Conservation (phyloP, 306 rosid species). For the Cucumis cinereus region DNA sequence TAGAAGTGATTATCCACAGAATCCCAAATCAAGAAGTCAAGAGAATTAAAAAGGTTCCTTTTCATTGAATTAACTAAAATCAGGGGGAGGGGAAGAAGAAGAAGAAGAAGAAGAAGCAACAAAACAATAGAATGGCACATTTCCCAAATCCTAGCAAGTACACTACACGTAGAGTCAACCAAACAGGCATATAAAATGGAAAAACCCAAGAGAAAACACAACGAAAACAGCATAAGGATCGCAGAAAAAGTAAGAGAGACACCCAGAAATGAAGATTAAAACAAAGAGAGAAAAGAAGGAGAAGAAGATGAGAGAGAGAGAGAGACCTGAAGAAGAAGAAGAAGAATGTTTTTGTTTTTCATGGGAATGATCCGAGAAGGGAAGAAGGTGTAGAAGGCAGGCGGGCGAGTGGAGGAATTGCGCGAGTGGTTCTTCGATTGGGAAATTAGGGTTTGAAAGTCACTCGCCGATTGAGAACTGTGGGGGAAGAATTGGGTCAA, state of each 20-base stretch:
- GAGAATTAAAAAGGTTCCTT: neutral
- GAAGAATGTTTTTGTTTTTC: neutral
- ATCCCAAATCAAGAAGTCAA: neutral
- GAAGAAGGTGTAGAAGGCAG: neutral
- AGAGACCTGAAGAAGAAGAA: conserved; percentile 15
- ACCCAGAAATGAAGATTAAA: neutral
- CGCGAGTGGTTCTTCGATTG: conserved; percentile 27
- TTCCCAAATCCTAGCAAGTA: neutral
- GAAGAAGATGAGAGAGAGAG: neutral
- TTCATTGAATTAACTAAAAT: neutral
- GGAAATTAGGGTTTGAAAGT: conserved; percentile 15
- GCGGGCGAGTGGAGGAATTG: conserved; percentile 18
- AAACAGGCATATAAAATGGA: neutral
- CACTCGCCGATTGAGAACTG: conserved; percentile 7
- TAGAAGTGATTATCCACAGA: neutral
- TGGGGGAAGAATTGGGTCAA: neutral
- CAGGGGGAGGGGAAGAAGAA: neutral
- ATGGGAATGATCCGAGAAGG: conserved; percentile 6
- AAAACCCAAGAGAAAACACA: neutral
- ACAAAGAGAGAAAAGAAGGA: neutral
- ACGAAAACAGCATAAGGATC: neutral
- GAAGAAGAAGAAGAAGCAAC: neutral
- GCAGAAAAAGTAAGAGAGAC: neutral
- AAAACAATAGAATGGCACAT: neutral
- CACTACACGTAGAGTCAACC: neutral